Evolutionary conservation across 2,329 filamentous ascomycete species (phyloP).

Genomic region (Trichoderma arundinaceum): DNA sequence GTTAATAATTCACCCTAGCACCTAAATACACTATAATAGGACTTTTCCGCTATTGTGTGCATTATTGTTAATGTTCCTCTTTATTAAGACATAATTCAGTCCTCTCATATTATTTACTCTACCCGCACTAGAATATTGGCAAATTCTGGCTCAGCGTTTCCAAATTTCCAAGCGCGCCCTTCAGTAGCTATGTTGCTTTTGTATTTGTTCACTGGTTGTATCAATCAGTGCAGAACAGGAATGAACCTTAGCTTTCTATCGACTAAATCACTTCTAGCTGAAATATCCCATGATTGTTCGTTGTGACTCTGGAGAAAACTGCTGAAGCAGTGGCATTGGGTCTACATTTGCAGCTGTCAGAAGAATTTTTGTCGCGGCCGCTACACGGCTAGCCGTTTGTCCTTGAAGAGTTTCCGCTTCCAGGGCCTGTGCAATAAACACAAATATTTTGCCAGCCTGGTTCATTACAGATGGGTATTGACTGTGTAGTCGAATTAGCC

Average conservation of each 20-base stretch:
- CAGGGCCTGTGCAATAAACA: slow-evolving; percentile 83
- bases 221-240: slow-evolving; percentile 12
- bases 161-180: slow-evolving; percentile 17
- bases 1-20: no score
- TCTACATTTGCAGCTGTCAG: slow-evolving; percentile 76
- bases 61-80: slow-evolving; percentile 13
- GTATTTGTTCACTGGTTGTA: slow-evolving; percentile 12
- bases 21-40: neutral
- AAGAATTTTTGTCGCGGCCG: slow-evolving; percentile 77
- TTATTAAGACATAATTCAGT: slow-evolving; percentile 13
- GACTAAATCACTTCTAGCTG: slow-evolving; percentile 54
- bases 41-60: neutral
- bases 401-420: slow-evolving; percentile 90
- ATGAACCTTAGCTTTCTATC: slow-evolving; percentile 8
- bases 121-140: slow-evolving; percentile 6
- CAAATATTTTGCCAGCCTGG: slow-evolving; percentile 82
- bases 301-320: slow-evolving; percentile 80
- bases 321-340: slow-evolving; percentile 74
- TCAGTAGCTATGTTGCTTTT: neutral
- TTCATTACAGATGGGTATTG: slow-evolving; percentile 81
- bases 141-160: slow-evolving; percentile 6
- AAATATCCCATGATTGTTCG: slow-evolving; percentile 80
- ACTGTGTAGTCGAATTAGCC: slow-evolving; percentile 56
- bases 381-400: slow-evolving; percentile 77
- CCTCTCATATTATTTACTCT: slow-evolving; percentile 10